Evolutionary conservation across 2,329 filamentous ascomycete species (phyloP), one percentile per base, ranked within the genome.

Genomic region (Knufia petricola): DNA sequence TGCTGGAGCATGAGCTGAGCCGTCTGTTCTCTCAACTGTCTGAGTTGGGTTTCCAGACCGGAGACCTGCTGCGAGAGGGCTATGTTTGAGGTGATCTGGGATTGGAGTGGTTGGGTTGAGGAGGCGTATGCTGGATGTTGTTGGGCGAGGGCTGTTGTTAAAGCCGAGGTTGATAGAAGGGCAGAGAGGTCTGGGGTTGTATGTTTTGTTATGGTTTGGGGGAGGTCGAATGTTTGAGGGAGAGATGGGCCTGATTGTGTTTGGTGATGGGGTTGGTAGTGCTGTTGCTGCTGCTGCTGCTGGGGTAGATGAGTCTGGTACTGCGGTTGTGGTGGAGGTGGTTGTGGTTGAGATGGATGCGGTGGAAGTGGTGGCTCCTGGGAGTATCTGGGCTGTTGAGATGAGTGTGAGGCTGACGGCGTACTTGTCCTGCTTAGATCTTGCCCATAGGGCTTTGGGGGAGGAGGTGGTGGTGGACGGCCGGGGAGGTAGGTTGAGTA

Each of bases 1-100:
- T 92, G 79, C 9, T 86, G 77, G 1, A 96, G 75, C 0, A 96
- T 78, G 51, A 89, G 83, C 2, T 87, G 83, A 62, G 94, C 87
- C 0, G 86, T 84, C 1, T 77, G 73, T 23, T 79, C 75, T 49
- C 90, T 83, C 2, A 72, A 60, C 15, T 62, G 59, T 9, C 67
- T 63, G 10, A 82, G 66, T 52, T 75, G 75, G 0, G 69, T 62
- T 55, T 72, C 66, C 4, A 70, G 58, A 4, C 66, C 60, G 1
- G 66, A 60, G 1, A 72, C 57, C 37, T 67, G 67, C 3, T 61
- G 60, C 21, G 87, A 83, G 6, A 90, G 76, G 32, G 78, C 73
- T 52, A 86, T 69, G 64, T 95, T 95, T 50, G 83, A 76, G 39
- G 77, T 64, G 7, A 95, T 73, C 1, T 85, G 75, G 10, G 76